A percentile compares a stretch with the other conserved stretches of the same genome.
Evolutionary conservation across 2,329 filamentous ascomycete genomes (phyloP).

Genomic region (Drechmeria coniospora): DNA sequence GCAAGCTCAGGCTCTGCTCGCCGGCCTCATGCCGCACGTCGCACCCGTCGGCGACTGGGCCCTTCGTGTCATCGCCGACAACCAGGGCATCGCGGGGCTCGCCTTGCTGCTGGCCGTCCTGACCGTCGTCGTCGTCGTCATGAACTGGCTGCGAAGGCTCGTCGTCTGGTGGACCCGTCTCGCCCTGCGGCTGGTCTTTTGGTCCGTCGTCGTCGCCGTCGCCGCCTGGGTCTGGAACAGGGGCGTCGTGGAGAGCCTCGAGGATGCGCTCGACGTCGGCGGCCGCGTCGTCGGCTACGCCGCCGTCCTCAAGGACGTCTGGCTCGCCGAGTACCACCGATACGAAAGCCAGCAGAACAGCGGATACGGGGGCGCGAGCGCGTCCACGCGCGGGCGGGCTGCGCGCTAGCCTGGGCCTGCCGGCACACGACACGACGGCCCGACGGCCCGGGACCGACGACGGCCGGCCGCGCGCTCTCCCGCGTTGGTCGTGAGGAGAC

Average conservation of each 20-base stretch:
- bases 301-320: slow-evolving; percentile 35
- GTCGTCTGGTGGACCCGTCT: slow-evolving; percentile 67
- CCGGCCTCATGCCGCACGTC: slow-evolving; percentile 23
- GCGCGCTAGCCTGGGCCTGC: too few species aligned
- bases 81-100: slow-evolving; percentile 18
- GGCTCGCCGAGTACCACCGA: slow-evolving; percentile 39
- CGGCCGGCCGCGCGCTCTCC: too few species aligned
- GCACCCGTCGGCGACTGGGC: slow-evolving; percentile 26
- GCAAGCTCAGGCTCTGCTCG: slow-evolving; percentile 13
- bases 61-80: slow-evolving; percentile 16
- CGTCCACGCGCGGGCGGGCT: too few species aligned
- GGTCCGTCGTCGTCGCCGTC: slow-evolving; percentile 39
- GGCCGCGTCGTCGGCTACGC: slow-evolving; percentile 30
- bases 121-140: slow-evolving; percentile 45
- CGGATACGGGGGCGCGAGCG: slow-evolving; percentile 1
- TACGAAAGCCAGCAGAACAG: slow-evolving; percentile 33
- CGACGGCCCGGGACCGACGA: too few species aligned
- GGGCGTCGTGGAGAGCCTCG: slow-evolving; percentile 46
- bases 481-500: too few species aligned
- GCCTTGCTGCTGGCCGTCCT: slow-evolving; percentile 18
- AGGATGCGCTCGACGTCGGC: slow-evolving; percentile 35
- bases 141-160: slow-evolving; percentile 56
- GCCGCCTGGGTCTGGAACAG: slow-evolving; percentile 46
- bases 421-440: too few species aligned
- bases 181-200: slow-evolving; percentile 46